Percentiles rank a stretch among this genome's conserved stretches.
These are phyloP conservation scores for Fraxinus velutina DNA, from an alignment of 305 asterid species.

Conservation along the genomic window DNA sequence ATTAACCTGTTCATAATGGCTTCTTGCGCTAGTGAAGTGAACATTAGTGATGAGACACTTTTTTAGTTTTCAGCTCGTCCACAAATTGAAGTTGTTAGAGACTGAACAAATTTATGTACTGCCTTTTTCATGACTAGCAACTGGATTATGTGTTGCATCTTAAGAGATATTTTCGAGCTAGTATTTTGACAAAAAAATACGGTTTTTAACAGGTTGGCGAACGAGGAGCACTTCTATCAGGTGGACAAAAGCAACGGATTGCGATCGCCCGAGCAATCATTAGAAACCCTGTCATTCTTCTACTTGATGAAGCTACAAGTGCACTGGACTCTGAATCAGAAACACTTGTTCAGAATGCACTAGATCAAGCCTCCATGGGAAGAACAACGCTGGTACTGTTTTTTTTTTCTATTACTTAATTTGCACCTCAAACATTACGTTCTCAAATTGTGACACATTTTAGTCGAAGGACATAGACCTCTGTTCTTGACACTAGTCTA, in stretches of 20 bases:
- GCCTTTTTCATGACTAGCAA: background rate
- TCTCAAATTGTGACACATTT: background rate
- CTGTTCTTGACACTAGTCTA: background rate
- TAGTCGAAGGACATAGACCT: background rate
- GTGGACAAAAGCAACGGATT: conserved; percentile 87
- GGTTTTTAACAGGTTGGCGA: conserved; percentile 59
- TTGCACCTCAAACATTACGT: background rate
- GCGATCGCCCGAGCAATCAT: conserved; percentile 83
- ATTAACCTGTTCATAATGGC: background rate
- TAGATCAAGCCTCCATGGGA: conserved; percentile 80
- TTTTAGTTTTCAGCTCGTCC: background rate
- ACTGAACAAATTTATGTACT: background rate
- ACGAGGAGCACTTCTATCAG: conserved; percentile 74
- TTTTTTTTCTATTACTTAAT: background rate
- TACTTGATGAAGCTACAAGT: conserved; percentile 92
- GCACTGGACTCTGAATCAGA: conserved; percentile 92
- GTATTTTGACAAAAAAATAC: background rate
- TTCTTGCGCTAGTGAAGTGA: background rate
- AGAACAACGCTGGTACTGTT: conserved; percentile 72
- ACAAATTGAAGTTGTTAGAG: background rate
- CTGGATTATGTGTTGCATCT: background rate
- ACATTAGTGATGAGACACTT: background rate
- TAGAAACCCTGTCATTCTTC: conserved; percentile 68
- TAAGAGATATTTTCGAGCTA: background rate
- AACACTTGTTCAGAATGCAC: conserved; percentile 69